phyloP scores from a whole-genome alignment of 805 yeast species.

The Saccharomycopsis fermentans region DNA sequence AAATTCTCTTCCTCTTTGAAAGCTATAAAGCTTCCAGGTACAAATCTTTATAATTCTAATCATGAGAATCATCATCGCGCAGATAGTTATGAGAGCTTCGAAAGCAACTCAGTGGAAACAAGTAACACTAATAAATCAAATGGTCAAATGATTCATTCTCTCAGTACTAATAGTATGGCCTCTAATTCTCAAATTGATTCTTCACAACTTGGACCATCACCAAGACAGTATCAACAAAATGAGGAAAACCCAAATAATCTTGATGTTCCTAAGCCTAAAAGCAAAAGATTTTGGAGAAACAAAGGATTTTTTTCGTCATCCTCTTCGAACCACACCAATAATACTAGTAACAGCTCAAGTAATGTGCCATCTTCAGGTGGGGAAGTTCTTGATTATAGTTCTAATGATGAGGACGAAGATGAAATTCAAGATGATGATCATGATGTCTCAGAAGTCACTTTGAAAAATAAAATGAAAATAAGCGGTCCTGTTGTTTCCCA shows the following conservation, averaged over 20 bases:
- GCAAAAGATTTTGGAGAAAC: constrained; percentile 28
- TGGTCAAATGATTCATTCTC: not conserved
- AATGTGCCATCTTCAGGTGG: not conserved
- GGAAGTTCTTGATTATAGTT: constrained; percentile 10
- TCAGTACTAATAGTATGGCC: not conserved
- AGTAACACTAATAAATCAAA: not conserved
- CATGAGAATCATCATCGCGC: not conserved
- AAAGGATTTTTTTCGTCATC: constrained; percentile 8
- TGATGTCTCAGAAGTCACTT: not conserved
- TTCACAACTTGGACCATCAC: not conserved
- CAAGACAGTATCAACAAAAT: not conserved
- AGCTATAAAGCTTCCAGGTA: not conserved
- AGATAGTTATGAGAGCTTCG: not conserved
- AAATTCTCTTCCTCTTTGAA: not conserved
- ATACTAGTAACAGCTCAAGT: not conserved
- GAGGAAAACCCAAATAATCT: not conserved
- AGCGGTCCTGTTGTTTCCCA: constrained; percentile 14
- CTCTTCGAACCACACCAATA: not conserved
- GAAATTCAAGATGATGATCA: not conserved
- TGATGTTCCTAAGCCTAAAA: constrained; percentile 17
- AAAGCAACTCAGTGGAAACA: not conserved
- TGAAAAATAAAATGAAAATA: constrained; percentile 15
- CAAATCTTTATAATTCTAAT: not conserved
- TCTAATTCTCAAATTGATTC: not conserved
- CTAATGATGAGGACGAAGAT: constrained; percentile 11